Base-by-base conservation (phyloP, 2,329 filamentous ascomycete genomes). In the Calonectria pseudoreteaudii region DNA sequence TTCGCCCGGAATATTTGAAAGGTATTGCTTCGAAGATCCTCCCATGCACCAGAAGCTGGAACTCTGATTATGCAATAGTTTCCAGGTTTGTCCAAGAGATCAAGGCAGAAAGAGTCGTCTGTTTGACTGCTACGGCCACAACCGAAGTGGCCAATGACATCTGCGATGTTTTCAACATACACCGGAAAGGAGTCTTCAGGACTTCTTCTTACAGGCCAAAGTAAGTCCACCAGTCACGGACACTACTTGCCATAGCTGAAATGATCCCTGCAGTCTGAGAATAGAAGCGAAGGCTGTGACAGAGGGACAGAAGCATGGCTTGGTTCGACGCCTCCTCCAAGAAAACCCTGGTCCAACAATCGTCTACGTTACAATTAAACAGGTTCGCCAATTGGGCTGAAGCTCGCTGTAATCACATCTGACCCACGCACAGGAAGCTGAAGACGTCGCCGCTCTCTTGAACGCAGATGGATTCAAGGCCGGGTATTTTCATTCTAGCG, bases 171-270 rank as follows among this genome's bases (percentile, higher is more conserved):
- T 92, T 92, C 77, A 76, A 86, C 2, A 89, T 92, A 34, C 79
- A 71, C 4, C 60, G 77, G 1, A 68, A 77, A 1, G 89, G 89
- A 0, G 84, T 93, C 1, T 93, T 91, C 79, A 86, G 87, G 68
- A 92, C 90, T 1, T 88, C 90, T 0, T 90, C 90, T 3, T 92
- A 92, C 78, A 86, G 91, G 2, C 84, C 89, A 0, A 92, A 92
- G 84, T 86, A 26, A 68, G 34, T 10, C 11, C n/a, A 8, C 4
- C 10, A 5, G 28, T 38, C 23, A 23, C 7, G 1, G 26, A 18
- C 13, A 5, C 11, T 36, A 10, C 7, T 74, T 14, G 4, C 5
- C 2, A 16, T 38, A 11, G 13, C 53, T 60, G 23, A 60, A 10
- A n/a, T 38, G 20, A 3, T 26, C 14, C 8, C 20, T 10, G 13